Conservation (phyloP, 768 basidiomycete species). For the Hebeloma cylindrosporum region DNA sequence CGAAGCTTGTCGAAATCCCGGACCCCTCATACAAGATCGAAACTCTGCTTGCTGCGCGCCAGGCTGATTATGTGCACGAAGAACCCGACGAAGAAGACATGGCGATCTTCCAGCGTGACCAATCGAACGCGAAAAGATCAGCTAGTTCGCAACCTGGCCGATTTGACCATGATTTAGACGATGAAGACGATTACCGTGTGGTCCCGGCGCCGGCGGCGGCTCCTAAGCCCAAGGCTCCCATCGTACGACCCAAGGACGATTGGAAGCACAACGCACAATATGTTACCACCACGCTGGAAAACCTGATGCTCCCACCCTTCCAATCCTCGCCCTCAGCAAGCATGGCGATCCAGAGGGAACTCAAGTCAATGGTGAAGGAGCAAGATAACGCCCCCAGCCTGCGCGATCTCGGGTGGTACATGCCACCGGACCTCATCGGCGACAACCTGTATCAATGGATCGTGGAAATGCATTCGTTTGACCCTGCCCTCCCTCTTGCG, state of each 20-base stretch:
- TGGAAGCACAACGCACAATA: conserved; percentile 57
- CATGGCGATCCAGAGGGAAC: conserved; percentile 59
- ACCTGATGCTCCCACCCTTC: conserved; percentile 59
- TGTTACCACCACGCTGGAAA: conserved; percentile 42
- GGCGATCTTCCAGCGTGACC: conserved; percentile 39
- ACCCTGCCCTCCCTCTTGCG: conserved; percentile 56
- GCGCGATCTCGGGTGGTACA: conserved; percentile 68
- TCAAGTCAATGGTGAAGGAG: conserved; percentile 59
- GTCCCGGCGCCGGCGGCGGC: conserved; percentile 17
- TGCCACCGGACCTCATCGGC: conserved; percentile 62
- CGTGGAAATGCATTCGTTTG: conserved; percentile 72
- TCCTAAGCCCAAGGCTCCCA: conserved; percentile 19
- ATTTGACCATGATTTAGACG: conserved; percentile 29
- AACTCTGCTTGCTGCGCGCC: conserved; percentile 42
- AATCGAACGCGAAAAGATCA: conserved; percentile 13
- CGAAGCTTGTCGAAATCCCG: conserved; percentile 49
- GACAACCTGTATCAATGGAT: conserved; percentile 76
- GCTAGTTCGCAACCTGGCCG: conserved; percentile 18
- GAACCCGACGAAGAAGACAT: conserved; percentile 52
- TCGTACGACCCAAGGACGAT: conserved; percentile 37
- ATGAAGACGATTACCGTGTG: conserved; percentile 33
- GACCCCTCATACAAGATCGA: conserved; percentile 57
- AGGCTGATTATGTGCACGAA: conserved; percentile 41
- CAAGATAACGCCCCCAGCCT: conserved; percentile 47
- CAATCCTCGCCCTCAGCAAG: conserved; percentile 55